A percentile compares a stretch with the other conserved stretches of the same genome.
phyloP scores from a whole-genome alignment of 768 basidiomycete species.

The Daedaleopsis nitida region DNA sequence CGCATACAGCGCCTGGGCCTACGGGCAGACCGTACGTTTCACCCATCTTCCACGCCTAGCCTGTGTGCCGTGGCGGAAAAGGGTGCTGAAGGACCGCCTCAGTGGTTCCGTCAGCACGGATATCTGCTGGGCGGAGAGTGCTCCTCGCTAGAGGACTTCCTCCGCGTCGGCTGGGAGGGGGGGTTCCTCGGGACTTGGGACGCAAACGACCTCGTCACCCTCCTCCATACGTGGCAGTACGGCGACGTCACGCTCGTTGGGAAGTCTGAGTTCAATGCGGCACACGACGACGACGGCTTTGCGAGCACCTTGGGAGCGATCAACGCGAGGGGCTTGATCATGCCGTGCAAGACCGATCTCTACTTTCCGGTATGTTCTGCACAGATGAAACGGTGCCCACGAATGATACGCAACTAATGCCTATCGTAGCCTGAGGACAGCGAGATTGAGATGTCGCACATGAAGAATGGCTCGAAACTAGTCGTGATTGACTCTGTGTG shows the following conservation, averaged over 20 bases:
- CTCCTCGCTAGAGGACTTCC: constrained; percentile 49
- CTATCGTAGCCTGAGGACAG: constrained; percentile 52
- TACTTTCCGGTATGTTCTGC: constrained; percentile 49
- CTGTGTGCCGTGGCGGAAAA: not conserved
- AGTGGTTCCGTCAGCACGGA: constrained; percentile 58
- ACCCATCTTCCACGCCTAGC: not conserved
- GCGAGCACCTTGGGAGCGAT: constrained; percentile 42
- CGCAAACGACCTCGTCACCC: constrained; percentile 49
- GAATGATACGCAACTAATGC: not conserved
- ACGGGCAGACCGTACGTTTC: constrained; percentile 48
- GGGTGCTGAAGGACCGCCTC: not conserved
- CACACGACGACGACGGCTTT: constrained; percentile 37
- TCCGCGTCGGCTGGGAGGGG: constrained; percentile 55
- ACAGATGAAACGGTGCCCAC: not conserved
- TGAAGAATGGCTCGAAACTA: constrained; percentile 44
- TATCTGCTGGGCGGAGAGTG: constrained; percentile 48
- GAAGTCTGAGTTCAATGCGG: not conserved
- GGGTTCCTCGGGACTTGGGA: constrained; percentile 34
- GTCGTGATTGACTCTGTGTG: constrained; percentile 57
- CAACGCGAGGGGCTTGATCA: constrained; percentile 54
- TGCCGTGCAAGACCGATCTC: constrained; percentile 61
- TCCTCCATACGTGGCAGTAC: constrained; percentile 52
- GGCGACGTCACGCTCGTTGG: constrained; percentile 51
- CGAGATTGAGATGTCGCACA: constrained; percentile 45
- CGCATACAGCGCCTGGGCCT: constrained; percentile 60